Conservation (phyloP, 805 yeast species). For the Cyberlindnera euphorbiiphila region DNA sequence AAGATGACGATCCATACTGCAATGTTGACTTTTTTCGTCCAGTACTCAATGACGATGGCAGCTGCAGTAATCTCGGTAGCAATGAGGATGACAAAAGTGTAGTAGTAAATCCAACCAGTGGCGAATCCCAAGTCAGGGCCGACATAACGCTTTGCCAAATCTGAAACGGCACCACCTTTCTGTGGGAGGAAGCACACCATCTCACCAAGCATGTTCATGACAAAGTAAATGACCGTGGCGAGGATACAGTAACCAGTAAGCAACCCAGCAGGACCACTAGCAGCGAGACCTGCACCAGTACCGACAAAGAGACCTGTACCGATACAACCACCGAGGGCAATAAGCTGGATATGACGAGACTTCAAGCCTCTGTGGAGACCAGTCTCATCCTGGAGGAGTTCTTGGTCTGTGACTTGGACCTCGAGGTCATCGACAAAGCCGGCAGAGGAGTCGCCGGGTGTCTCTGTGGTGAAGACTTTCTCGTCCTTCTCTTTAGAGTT, state of each 20-base stretch:
- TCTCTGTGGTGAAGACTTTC: no score
- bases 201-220: slow-evolving; percentile 64
- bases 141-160: slow-evolving; percentile 52
- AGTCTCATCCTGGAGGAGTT: slow-evolving; percentile 5
- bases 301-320: slow-evolving; percentile 85
- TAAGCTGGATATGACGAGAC: slow-evolving; percentile 69
- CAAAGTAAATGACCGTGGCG: slow-evolving; percentile 59
- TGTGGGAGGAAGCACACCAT: slow-evolving; percentile 62
- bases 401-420: slow-evolving; percentile 6
- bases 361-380: slow-evolving; percentile 36
- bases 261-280: slow-evolving; percentile 72
- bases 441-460: slow-evolving; percentile 24
- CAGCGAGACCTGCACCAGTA: slow-evolving; percentile 55
- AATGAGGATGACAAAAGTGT: slow-evolving; percentile 25
- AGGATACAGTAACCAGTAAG: slow-evolving; percentile 60
- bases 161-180: slow-evolving; percentile 62
- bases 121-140: slow-evolving; percentile 29
- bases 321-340: slow-evolving; percentile 80
- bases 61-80: slow-evolving; percentile 54
- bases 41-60: slow-evolving; percentile 46
- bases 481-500: no score
- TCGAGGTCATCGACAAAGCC: slow-evolving; percentile 27
- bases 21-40: slow-evolving; percentile 59
- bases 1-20: slow-evolving; percentile 61
- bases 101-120: slow-evolving; percentile 29